Conservation (phyloP, 768 basidiomycete species). For the Mycena crocata region DNA sequence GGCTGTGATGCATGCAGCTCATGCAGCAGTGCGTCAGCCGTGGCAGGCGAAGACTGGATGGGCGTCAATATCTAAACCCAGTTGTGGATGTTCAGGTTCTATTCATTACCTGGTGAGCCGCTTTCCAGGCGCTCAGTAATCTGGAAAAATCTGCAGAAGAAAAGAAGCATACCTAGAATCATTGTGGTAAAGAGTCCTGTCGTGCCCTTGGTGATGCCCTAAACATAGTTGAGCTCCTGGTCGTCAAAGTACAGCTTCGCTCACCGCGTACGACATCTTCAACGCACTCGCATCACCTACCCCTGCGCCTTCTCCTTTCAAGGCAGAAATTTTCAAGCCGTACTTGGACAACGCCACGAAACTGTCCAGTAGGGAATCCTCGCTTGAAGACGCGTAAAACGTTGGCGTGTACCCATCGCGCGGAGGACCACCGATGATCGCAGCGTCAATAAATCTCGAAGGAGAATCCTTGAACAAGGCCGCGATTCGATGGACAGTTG, state of each 20-base stretch:
- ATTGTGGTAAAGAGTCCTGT: constrained; percentile 66
- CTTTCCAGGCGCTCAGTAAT: constrained; percentile 5
- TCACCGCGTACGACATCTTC: constrained; percentile 74
- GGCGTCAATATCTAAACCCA: neutral
- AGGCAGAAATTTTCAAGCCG: constrained; percentile 58
- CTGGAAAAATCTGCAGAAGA: constrained; percentile 4
- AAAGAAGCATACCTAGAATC: constrained; percentile 57
- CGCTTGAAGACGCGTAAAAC: constrained; percentile 63
- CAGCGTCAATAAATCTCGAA: constrained; percentile 64
- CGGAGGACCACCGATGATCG: constrained; percentile 70
- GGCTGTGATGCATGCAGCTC: constrained; percentile 63
- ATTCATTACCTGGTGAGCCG: constrained; percentile 56
- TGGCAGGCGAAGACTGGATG: constrained; percentile 63
- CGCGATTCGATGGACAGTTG: constrained; percentile 60
- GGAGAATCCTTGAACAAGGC: constrained; percentile 50
- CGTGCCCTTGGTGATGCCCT: constrained; percentile 69
- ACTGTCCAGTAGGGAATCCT: constrained; percentile 44
- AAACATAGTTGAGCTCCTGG: constrained; percentile 14
- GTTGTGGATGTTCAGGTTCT: neutral
- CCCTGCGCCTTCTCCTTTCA: constrained; percentile 60
- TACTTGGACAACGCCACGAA: constrained; percentile 55
- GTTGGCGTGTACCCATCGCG: constrained; percentile 59
- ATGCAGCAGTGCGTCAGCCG: constrained; percentile 64
- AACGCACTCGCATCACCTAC: constrained; percentile 71
- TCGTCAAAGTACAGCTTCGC: constrained; percentile 23